These are phyloP conservation scores for Penicillium sclerotiorum DNA, from an alignment of 2,329 filamentous ascomycete species.

Conservation along the genomic window DNA sequence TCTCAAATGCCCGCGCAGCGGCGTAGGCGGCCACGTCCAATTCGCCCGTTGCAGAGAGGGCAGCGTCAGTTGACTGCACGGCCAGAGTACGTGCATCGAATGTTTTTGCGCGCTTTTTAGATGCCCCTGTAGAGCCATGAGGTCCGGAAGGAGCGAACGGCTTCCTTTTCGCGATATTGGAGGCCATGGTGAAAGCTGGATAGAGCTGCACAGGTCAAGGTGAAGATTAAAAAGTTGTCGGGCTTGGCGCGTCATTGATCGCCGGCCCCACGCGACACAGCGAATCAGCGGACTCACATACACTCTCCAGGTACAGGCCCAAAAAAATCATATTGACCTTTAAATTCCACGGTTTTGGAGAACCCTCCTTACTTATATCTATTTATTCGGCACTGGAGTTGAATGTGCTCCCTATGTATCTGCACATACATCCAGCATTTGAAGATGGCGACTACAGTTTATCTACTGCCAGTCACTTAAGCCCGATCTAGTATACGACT, in stretches of 20 bases:
- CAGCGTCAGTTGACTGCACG: slow-evolving; percentile 48
- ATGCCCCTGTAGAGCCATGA: slow-evolving; percentile 28
- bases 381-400: too few species aligned
- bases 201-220: slow-evolving; percentile 9
- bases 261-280: slow-evolving; percentile 9
- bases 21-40: slow-evolving; percentile 85
- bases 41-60: slow-evolving; percentile 67
- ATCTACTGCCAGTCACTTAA: too few species aligned
- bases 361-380: too few species aligned
- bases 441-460: too few species aligned
- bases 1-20: slow-evolving; percentile 83
- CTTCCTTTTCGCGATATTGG: slow-evolving; percentile 39
- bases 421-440: too few species aligned
- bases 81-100: slow-evolving; percentile 47
- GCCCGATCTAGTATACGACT: too few species aligned
- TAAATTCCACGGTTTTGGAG: too few species aligned
- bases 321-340: too few species aligned
- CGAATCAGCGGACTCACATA: too few species aligned
- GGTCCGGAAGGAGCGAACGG: slow-evolving; percentile 17
- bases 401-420: too few species aligned
- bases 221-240: slow-evolving; percentile 22
- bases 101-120: slow-evolving; percentile 48
- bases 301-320: too few species aligned
- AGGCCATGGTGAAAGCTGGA: slow-evolving; percentile 34
- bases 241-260: slow-evolving; percentile 31